A percentile compares a stretch with the other conserved stretches of the same genome.
These are phyloP conservation scores for Cladosporium sp. DNA, from an alignment of 2,329 filamentous ascomycete genomes.

Conservation along the genomic window DNA sequence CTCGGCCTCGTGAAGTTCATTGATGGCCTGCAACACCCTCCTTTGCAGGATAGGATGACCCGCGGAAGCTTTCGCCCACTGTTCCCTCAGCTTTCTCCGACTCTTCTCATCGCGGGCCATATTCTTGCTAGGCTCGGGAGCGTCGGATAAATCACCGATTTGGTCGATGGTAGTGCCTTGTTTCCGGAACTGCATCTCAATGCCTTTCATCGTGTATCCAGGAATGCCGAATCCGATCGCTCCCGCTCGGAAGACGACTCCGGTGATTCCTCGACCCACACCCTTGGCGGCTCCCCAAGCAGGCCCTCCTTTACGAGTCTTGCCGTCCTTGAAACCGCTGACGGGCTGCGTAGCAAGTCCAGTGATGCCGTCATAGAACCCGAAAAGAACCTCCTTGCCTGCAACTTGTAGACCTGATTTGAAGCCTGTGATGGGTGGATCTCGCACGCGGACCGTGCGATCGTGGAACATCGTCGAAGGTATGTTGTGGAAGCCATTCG, in stretches of 20 bases:
- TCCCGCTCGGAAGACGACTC: slow-evolving; percentile 70
- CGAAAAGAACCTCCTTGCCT: slow-evolving; percentile 14
- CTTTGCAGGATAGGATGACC: slow-evolving; percentile 13
- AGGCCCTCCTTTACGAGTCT: slow-evolving; percentile 1
- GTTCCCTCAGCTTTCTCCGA: neutral
- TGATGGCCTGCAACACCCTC: slow-evolving; percentile 13
- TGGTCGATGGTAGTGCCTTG: slow-evolving; percentile 15
- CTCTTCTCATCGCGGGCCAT: neutral
- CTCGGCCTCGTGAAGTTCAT: slow-evolving; percentile 6
- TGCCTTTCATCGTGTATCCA: slow-evolving; percentile 74
- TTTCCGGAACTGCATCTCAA: slow-evolving; percentile 64
- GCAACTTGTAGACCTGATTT: slow-evolving; percentile 8
- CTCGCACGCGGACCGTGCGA: slow-evolving; percentile 4
- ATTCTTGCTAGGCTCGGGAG: neutral
- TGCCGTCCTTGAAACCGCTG: slow-evolving; percentile 60
- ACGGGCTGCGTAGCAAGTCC: slow-evolving; percentile 49
- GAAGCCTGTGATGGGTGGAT: slow-evolving; percentile 8
- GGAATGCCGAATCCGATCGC: slow-evolving; percentile 60
- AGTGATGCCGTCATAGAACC: slow-evolving; percentile 17
- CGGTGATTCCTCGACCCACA: slow-evolving; percentile 53
- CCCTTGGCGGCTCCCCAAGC: slow-evolving; percentile 14
- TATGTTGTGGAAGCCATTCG: slow-evolving; percentile 57
- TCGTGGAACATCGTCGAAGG: slow-evolving; percentile 14
- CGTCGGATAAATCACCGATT: neutral
- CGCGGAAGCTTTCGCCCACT: slow-evolving; percentile 13